Base-by-base conservation (phyloP, 1,139 yeast genomes). In the Spencermartinsiella ligniputridi region DNA sequence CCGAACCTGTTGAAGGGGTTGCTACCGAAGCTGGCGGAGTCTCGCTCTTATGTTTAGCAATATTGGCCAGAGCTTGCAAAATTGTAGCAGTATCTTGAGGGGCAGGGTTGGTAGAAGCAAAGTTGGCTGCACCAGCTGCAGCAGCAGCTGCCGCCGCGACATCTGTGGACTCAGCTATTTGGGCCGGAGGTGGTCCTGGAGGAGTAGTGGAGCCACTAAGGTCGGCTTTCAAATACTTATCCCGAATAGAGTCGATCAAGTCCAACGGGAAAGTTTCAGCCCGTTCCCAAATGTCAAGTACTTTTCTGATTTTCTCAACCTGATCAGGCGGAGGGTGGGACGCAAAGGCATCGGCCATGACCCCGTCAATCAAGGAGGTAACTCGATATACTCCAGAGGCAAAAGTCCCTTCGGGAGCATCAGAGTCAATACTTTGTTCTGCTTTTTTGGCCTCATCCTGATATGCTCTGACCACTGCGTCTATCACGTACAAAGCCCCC, bases 231-330 rank as follows among this genome's bases (percentile, higher is more conserved):
- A 42, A 43, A 34, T 45, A 21, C 41, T 49, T 47, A 17, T 48
- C 51, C 27, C 46, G 42, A 63, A 42, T 75, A 18, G 74, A 64
- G 44, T 73, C 67, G 49, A 90, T 69, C 33, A 74, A 68, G 37
- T 73, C 72, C 36, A 75, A 74, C 44, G 74, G 72, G 66, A 92
- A 92, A 13, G 96, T 84, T 41, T 79, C 81, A 29, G 92, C 85
- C 54, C 88, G 79, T 57, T 81, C 88, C 98, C 98, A 92, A 58
- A 92, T 90, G 53, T 87, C 96, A 54, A 92, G 76, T 56, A 92
- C 74, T 66, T 89, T 90, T 59, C 80, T 73, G 54, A 89, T 79
- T 65, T 89, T 92, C 48, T 79, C 87, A 61, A 72, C 71, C 53
- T 45, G 43, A 15, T 54, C 55, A 40, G 42, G 47, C 12, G 58